These are phyloP conservation scores for Backusella psychrophila DNA, from an alignment of 192 early-diverging fungal genomes.

Conservation along the genomic window DNA sequence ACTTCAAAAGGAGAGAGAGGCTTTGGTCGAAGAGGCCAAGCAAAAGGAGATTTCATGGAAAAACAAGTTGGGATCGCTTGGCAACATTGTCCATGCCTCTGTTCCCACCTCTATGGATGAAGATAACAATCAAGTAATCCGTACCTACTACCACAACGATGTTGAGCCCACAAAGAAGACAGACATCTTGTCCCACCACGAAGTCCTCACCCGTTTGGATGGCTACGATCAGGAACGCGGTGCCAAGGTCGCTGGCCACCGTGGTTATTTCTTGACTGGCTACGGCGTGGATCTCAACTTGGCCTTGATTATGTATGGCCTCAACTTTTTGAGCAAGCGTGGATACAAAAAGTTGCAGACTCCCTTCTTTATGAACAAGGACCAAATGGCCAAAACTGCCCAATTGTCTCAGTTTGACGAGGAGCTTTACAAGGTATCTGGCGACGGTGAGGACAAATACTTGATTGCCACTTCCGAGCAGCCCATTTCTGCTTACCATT, in stretches of 20 bases:
- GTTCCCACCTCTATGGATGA: constrained; percentile 88
- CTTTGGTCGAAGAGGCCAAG: constrained; percentile 71
- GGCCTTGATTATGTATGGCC: constrained; percentile 94
- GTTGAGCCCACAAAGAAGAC: constrained; percentile 59
- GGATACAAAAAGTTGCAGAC: constrained; percentile 94
- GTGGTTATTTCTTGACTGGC: constrained; percentile 97
- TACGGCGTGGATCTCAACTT: constrained; percentile 96
- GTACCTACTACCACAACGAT: constrained; percentile 56
- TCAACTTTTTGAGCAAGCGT: constrained; percentile 81
- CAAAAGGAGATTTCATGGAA: constrained; percentile 65
- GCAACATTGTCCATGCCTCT: constrained; percentile 94
- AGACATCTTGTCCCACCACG: constrained; percentile 82
- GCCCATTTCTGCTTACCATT: constrained; percentile 96
- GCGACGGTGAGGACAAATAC: constrained; percentile 90
- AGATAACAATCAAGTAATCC: constrained; percentile 71
- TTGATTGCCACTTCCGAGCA: constrained; percentile 99
- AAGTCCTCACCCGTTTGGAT: constrained; percentile 87
- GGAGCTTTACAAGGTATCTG: constrained; percentile 91
- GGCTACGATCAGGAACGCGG: constrained; percentile 90
- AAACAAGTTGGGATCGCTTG: constrained; percentile 66
- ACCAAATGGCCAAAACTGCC: constrained; percentile 98
- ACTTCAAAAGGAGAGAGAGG: constrained; percentile 69
- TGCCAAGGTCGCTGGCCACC: constrained; percentile 95
- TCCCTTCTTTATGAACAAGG: constrained; percentile 97
- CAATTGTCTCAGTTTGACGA: constrained; percentile 98